A percentile compares a stretch with the other conserved stretches of the same genome.
These are phyloP conservation scores for Suillus discolor DNA, from an alignment of 768 basidiomycete species.

Conservation along the genomic window DNA sequence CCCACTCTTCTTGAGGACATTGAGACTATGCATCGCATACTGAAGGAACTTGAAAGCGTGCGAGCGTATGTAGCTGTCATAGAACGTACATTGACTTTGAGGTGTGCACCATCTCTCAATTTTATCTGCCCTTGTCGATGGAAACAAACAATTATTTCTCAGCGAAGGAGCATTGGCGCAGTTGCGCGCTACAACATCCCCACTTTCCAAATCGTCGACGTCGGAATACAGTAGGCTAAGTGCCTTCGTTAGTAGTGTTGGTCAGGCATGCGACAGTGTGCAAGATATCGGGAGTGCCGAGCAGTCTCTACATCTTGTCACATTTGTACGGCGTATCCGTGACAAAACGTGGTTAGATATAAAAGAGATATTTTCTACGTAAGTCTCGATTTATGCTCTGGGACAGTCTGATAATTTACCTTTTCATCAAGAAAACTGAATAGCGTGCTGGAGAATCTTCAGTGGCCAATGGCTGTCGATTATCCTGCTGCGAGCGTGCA, in stretches of 20 bases:
- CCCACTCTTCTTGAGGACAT: constrained; percentile 81
- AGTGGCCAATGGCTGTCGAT: constrained; percentile 84
- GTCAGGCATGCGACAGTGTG: constrained; percentile 43
- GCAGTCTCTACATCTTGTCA: constrained; percentile 59
- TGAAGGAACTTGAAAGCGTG: constrained; percentile 78
- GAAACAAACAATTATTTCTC: constrained; percentile 11
- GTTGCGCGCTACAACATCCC: constrained; percentile 40
- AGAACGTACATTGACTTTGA: constrained; percentile 67
- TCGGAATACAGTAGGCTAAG: constrained; percentile 64
- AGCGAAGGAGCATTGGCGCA: constrained; percentile 65
- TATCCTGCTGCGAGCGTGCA: constrained; percentile 53
- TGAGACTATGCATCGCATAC: constrained; percentile 72
- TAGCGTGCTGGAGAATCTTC: constrained; percentile 66
- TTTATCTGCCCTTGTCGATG: constrained; percentile 7
- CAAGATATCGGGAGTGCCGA: constrained; percentile 48
- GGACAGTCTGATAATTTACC: neutral
- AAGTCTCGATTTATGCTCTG: constrained; percentile 26
- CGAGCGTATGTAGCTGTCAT: constrained; percentile 77
- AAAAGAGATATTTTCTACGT: constrained; percentile 66
- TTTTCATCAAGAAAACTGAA: constrained; percentile 55
- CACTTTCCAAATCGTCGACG: constrained; percentile 49
- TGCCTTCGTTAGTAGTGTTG: constrained; percentile 56
- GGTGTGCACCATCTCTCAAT: constrained; percentile 46
- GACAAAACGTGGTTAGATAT: constrained; percentile 80
- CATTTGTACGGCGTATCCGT: constrained; percentile 62